phyloP scores from a whole-genome alignment of 768 basidiomycete species.

The Suillus hirtellus region DNA sequence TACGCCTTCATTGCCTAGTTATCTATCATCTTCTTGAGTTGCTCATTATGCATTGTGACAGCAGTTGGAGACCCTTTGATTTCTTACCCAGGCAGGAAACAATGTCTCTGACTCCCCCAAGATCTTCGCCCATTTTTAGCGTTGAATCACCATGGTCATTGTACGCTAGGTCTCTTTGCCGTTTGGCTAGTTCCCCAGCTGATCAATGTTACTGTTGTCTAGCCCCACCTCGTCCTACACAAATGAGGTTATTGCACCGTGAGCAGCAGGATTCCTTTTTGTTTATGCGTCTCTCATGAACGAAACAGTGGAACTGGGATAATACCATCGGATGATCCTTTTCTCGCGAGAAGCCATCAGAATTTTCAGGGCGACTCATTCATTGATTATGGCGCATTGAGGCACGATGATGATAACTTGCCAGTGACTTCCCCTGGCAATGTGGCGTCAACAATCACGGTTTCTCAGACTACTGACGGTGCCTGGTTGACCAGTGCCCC shows the following conservation, averaged over 20 bases:
- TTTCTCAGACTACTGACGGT: conserved; percentile 1
- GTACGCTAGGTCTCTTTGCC: not conserved
- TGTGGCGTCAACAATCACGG: not conserved
- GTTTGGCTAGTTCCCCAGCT: not conserved
- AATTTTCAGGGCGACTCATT: conserved; percentile 1
- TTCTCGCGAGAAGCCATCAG: not conserved
- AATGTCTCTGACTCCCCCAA: not conserved
- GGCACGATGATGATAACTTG: not conserved
- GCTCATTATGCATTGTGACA: not conserved
- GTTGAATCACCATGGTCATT: not conserved
- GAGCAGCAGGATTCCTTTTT: not conserved
- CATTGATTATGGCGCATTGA: not conserved
- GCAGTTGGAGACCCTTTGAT: not conserved
- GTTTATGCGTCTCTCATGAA: not conserved
- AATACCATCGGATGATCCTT: not conserved
- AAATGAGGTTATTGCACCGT: not conserved
- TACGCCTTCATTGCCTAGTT: not conserved
- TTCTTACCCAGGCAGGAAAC: not conserved
- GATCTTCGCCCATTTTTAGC: not conserved
- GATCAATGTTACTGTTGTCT: not conserved
- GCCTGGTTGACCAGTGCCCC: not conserved
- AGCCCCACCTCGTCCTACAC: not conserved
- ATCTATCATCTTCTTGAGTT: not conserved
- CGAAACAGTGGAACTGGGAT: not conserved
- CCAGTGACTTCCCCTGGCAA: not conserved